Evolutionary conservation across 257 asterid genomes (phyloP), one percentile per base, ranked within the genome.

Genomic region (Ligustrum vulgare): DNA sequence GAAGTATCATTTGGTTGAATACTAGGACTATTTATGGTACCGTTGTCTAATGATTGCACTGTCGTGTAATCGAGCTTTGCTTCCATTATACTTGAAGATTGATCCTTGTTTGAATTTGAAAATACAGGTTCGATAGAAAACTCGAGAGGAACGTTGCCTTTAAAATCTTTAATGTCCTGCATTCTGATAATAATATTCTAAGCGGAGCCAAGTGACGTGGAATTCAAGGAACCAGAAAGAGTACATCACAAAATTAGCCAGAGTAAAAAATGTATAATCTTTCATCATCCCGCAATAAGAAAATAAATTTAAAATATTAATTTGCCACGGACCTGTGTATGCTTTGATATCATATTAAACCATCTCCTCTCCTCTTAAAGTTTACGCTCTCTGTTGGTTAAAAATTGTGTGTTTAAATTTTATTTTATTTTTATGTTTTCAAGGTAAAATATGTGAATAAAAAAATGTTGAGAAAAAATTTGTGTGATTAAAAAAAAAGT

Each of bases 141-240:
- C 75, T 83, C 87, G 22, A 80, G 64, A 65, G 82, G 78, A 76
- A 84, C 73, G 73, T 78, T 82, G 76, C 75, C 89, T 23, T 70
- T 71, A 20, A 70, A 68, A 63, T 51, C 71, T 82, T 84, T 79
- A 71, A 77, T 83, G 74, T 84, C 93, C 80, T 87, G 96, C 99
- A 94, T 94, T 77, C 80, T 69, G 75, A 84, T 23, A 71, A 73
- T 45, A 72, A 78, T 76, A 72, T 79, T 76, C 82, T 68, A 73
- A 60, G 72, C 25, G 28, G 79, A 80, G 78, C 73, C 78, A 64
- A 76, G 72, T 22, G 37, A 72, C 83, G 81, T 85, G 76, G 41
- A 83, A 72, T 68, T 65, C 69, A 71, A 16, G 31, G 32, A 54
- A 67, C 62, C 80, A 68, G 41, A 76, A 73, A n/a, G 11, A 62